phyloP scores from a whole-genome alignment of 2,329 filamentous ascomycete genomes.

The Verticillium longisporum region DNA sequence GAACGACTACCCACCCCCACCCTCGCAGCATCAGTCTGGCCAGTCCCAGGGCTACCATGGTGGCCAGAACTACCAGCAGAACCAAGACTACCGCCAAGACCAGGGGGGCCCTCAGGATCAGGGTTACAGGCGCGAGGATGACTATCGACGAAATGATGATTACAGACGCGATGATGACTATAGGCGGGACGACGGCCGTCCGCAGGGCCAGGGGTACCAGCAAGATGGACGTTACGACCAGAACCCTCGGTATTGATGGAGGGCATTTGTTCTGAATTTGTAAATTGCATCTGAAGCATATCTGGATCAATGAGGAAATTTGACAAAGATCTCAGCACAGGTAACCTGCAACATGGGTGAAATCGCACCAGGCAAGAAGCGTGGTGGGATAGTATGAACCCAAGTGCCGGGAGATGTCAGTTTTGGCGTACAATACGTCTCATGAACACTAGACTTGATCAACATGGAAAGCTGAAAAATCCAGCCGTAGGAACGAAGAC shows the following conservation, averaged over 20 bases:
- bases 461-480: too few relatives aligned
- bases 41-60: slow-evolving; percentile 9
- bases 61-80: slow-evolving; percentile 15
- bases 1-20: slow-evolving; percentile 4
- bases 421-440: too few relatives aligned
- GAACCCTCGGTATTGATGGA: slow-evolving; percentile 19
- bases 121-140: slow-evolving; percentile 10
- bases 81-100: slow-evolving; percentile 6
- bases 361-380: too few relatives aligned
- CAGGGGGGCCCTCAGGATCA: slow-evolving; percentile 3
- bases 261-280: neutral
- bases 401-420: too few relatives aligned
- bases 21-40: slow-evolving; percentile 3
- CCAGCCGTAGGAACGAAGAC: too few relatives aligned
- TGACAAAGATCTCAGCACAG: too few relatives aligned
- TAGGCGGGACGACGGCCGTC: slow-evolving; percentile 1
- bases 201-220: slow-evolving; percentile 14
- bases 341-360: too few relatives aligned
- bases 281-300: too few relatives aligned
- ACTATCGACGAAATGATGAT: slow-evolving; percentile 2
- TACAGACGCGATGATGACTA: too few relatives aligned
- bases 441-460: too few relatives aligned
- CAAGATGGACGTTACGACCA: slow-evolving; percentile 18
- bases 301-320: too few relatives aligned
- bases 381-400: too few relatives aligned